Base-by-base conservation (phyloP, 148 eudicot genomes). In the Dysphania ambrosioides region DNA sequence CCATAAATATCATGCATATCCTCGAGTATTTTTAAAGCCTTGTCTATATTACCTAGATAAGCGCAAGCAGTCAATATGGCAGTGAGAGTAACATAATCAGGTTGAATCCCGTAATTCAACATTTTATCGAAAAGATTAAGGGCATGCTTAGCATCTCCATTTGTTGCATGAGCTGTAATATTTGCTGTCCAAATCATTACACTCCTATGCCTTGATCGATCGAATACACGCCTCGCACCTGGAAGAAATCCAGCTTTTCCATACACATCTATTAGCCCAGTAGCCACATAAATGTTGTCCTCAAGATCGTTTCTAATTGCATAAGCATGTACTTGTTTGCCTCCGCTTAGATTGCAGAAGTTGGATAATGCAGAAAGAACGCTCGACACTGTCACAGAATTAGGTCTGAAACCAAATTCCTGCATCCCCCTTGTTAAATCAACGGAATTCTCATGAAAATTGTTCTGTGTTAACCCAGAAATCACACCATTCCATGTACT, bases 161-260 rank as follows among this genome's bases (percentile, higher is more conserved):
- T 83, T 24, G 82, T 72, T 51, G 87, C 87, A 73, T 87, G 80
- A n/a, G 89, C 89, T 76, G 92, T 72, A 38, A 90, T 90, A 29
- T 86, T 85, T n/a, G 95, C 79, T 41, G 95, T 90, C 90, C 88
- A 90, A 65, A 90, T 57, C 44, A 90, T 82, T 71, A 90, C 85
- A 76, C 87, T 86, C 78, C 85, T 83, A 15, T 85, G 79, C 64
- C 68, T 60, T 71, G 87, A 59, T 65, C 58, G 83, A 79, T 86
- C 74, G 78, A 90, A 90, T 26, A 90, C 82, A 26, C 30, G 70
- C n/a, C 68, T 73, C 38, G 91, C n/a, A 8, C 85, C 87, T 4
- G 44, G 26, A 38, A 88, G 82, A 77, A 69, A 83, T n/a, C 92
- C 92, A 49, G 83, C 71, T 77, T 90, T 90, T 47, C 86, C 88